Evolutionary conservation across 2,329 filamentous ascomycete species (phyloP), one percentile per base, ranked within the genome.

Genomic region (Myotisia sp.): DNA sequence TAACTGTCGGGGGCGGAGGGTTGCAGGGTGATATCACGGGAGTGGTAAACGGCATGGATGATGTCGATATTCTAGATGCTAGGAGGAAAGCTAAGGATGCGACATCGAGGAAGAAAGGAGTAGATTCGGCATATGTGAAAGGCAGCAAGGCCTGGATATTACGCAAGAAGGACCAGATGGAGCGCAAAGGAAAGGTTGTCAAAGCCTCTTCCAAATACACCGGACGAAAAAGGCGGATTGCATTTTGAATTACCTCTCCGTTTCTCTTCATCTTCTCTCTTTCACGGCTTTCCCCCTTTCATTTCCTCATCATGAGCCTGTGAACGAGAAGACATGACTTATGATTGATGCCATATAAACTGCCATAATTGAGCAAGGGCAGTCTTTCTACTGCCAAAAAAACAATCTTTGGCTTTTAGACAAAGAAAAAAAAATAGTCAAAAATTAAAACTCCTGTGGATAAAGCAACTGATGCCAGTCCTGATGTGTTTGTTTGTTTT

Each of bases 171-270:
- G 86, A 64, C 44, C 84, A 93, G 63, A 90, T 93, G 80, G 81
- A 92, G 59, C 70, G 74, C 42, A 93, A 94, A 60, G 90, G 90
- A 29, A 94, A 90, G 65, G 71, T 95, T 18, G 87, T 95, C 47
- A 95, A 95, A 66, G 64, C 76, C 1, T 84, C 71, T 37, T 92
- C 82, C 33, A 95, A 92, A 60, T 98, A 93, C 56, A 95, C 87
- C 0, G 90, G 87, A 19, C 69, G 90, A 48, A 93, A 85, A 64
- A 72, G 90, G 57, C 73, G 81, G 38, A 64, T 77, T 36, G 75
- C 75, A 20, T 93, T 92, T 55, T 93, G 64, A 44, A 33, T 21
- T 8, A n/a, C 12, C 5, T 19, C 12, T 12, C 10, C 5, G 17
- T 6, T 17, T 10, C 18, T 32, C 17, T 28, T 14, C 24, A 27